These are phyloP conservation scores for Mrakiaceae sp. DNA, from an alignment of 1,284 basidiomycete species.

Conservation along the genomic window DNA sequence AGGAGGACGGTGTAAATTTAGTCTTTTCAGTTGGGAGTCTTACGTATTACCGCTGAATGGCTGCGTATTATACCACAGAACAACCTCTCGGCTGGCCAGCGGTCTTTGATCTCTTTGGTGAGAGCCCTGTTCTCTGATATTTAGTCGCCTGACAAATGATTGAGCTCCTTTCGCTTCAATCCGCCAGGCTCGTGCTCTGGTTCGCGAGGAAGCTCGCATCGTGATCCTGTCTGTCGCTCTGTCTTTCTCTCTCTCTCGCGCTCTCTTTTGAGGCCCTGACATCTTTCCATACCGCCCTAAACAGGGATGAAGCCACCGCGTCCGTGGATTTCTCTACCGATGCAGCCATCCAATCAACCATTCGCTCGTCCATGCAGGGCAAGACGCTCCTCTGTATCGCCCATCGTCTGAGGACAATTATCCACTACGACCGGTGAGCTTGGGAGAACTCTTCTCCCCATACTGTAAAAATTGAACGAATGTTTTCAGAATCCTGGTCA, in stretches of 20 bases:
- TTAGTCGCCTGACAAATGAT: too few species aligned
- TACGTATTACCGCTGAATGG: too few species aligned
- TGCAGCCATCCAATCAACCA: slow-evolving; percentile 67
- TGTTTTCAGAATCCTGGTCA: slow-evolving; percentile 56
- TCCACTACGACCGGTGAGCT: too few species aligned
- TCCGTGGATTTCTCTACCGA: slow-evolving; percentile 80
- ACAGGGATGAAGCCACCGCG: not conserved
- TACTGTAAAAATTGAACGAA: slow-evolving; percentile 30
- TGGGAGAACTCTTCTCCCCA: slow-evolving; percentile 22
- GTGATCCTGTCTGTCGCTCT: not conserved
- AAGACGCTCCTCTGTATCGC: slow-evolving; percentile 35
- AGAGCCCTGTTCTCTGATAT: too few species aligned
- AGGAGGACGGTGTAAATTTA: slow-evolving; percentile 28
- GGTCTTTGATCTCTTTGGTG: slow-evolving; percentile 27
- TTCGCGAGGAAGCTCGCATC: slow-evolving; percentile 16
- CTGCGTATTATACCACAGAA: too few species aligned
- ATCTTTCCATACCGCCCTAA: not conserved
- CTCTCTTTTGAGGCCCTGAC: too few species aligned
- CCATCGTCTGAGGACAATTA: slow-evolving; percentile 54
- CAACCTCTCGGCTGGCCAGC: slow-evolving; percentile 28
- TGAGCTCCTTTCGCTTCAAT: too few species aligned
- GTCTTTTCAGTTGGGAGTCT: too few species aligned
- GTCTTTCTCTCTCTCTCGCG: too few species aligned
- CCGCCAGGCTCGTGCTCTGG: slow-evolving; percentile 25
- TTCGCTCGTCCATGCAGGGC: slow-evolving; percentile 50